Percentiles rank a stretch among this genome's conserved stretches.
phyloP scores from a whole-genome alignment of 495 filamentous ascomycete genomes.

The Neurospora sp. region DNA sequence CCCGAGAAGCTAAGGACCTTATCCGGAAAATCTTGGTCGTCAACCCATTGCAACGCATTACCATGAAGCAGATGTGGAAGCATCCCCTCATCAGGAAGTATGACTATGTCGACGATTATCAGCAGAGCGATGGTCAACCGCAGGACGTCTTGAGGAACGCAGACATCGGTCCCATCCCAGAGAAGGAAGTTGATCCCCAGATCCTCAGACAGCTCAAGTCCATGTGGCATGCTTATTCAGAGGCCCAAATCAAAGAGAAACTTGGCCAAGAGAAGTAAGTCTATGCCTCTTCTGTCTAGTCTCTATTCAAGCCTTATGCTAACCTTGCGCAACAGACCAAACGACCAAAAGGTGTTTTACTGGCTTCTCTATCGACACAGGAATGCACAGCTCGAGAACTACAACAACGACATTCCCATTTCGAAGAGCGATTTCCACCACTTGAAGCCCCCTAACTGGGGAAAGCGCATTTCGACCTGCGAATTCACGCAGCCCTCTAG shows the following conservation, averaged over 20 bases:
- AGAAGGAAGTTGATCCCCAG: conserved; percentile 60
- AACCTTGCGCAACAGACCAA: conserved; percentile 43
- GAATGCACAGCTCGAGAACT: conserved; percentile 76
- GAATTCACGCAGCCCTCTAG: conserved; percentile 33
- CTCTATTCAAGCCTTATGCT: conserved; percentile 10
- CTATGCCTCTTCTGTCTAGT: background rate
- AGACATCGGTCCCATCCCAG: conserved; percentile 22
- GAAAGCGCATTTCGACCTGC: conserved; percentile 39
- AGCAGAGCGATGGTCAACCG: conserved; percentile 17
- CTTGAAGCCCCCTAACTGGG: conserved; percentile 44
- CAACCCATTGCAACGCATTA: conserved; percentile 65
- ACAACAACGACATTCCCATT: conserved; percentile 59
- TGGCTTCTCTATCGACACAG: conserved; percentile 68
- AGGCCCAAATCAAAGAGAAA: conserved; percentile 56
- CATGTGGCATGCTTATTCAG: conserved; percentile 73
- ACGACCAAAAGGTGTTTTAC: conserved; percentile 89
- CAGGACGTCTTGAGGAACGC: conserved; percentile 15
- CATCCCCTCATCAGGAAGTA: conserved; percentile 79
- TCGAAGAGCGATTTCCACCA: conserved; percentile 87
- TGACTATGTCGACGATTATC: conserved; percentile 50
- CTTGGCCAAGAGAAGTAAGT: conserved; percentile 58
- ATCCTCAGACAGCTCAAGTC: conserved; percentile 75
- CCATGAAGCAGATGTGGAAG: conserved; percentile 66
- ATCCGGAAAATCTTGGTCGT: conserved; percentile 64
- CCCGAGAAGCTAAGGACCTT: conserved; percentile 64